phyloP scores from a whole-genome alignment of 768 basidiomycete species.

The Podaxis pistillaris region DNA sequence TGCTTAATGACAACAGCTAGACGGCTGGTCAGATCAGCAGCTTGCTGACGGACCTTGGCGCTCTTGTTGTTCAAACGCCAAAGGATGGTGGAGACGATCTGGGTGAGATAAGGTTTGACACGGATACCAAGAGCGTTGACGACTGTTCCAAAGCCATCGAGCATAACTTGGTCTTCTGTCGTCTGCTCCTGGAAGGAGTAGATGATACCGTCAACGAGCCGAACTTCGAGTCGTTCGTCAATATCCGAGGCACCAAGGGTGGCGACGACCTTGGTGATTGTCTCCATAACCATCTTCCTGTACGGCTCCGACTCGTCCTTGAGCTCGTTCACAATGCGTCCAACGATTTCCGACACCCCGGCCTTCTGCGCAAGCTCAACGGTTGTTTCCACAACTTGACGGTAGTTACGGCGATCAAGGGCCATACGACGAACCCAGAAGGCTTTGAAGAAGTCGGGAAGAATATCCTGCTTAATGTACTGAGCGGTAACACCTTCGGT shows the following conservation, averaged over 20 bases:
- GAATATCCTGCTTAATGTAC: conserved; percentile 96
- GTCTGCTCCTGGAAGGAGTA: conserved; percentile 99
- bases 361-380: conserved; percentile 97
- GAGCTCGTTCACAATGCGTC: conserved; percentile 82
- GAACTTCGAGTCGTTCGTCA: conserved; percentile 91
- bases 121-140: conserved; percentile 96
- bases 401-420: conserved; percentile 92
- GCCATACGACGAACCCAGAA: conserved; percentile 99
- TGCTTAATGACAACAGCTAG: conserved; percentile 98
- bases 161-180: conserved; percentile 98
- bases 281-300: conserved; percentile 99
- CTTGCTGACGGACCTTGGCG: conserved; percentile 98
- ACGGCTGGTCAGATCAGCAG: conserved; percentile 96
- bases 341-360: conserved; percentile 95
- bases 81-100: conserved; percentile 97
- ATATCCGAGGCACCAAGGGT: conserved; percentile 96
- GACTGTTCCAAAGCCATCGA: conserved; percentile 97
- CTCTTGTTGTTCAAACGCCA: conserved; percentile 99
- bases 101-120: conserved; percentile 97
- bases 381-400: conserved; percentile 97
- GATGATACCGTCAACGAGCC: conserved; percentile 97
- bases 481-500: conserved; percentile 96
- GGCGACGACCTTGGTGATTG: conserved; percentile 93
- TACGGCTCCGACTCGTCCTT: conserved; percentile 91
- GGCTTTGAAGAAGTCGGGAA: conserved; percentile 98